Evolutionary conservation across 2,329 filamentous ascomycete genomes (phyloP).

Genomic region (Ambrosiella xylebori): DNA sequence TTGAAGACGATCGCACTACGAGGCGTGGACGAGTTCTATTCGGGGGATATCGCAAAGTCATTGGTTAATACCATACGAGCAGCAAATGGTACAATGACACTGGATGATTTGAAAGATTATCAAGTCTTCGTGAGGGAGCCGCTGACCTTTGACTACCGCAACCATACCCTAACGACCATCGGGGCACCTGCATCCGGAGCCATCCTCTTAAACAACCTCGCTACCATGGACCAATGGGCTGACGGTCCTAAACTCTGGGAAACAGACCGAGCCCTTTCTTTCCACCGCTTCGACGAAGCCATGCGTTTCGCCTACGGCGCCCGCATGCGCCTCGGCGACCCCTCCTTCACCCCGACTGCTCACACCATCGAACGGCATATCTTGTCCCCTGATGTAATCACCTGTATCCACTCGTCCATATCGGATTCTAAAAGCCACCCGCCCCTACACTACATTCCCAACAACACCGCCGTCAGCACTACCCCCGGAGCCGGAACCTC

Average conservation of each 20-base stretch:
- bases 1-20: constrained; percentile 58
- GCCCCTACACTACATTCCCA: constrained; percentile 55
- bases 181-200: constrained; percentile 64
- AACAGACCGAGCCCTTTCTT: constrained; percentile 43
- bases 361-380: constrained; percentile 42
- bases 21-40: constrained; percentile 60
- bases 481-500: constrained; percentile 58
- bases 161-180: constrained; percentile 50
- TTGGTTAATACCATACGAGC: constrained; percentile 53
- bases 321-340: constrained; percentile 68
- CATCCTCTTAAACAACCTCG: constrained; percentile 59
- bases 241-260: constrained; percentile 22
- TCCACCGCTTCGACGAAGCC: constrained; percentile 71
- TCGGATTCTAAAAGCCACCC: constrained; percentile 55
- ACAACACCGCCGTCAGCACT: constrained; percentile 36
- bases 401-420: constrained; percentile 43
- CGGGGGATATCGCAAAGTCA: constrained; percentile 52
- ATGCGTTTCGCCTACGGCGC: constrained; percentile 78
- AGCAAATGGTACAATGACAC: constrained; percentile 67
- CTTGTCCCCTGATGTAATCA: constrained; percentile 42
- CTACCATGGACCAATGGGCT: constrained; percentile 64
- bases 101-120: constrained; percentile 62
- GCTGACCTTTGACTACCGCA: constrained; percentile 47
- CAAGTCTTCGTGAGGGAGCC: constrained; percentile 46
- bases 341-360: constrained; percentile 50